phyloP scores from a whole-genome alignment of 2,329 filamentous ascomycete species.

The Sclerotinia borealis region DNA sequence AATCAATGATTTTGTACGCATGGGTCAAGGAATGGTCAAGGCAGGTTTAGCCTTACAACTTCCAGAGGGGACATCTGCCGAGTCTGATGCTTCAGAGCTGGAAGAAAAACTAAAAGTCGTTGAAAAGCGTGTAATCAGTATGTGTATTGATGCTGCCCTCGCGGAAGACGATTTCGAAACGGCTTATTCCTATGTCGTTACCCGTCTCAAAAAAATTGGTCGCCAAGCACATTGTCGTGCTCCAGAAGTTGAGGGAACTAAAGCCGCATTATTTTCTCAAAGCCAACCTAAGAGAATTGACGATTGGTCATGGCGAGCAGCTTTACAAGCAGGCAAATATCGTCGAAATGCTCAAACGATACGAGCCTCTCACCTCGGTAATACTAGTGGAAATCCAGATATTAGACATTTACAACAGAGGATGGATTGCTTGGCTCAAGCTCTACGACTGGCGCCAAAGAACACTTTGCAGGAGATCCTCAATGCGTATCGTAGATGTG shows the following conservation, averaged over 20 bases:
- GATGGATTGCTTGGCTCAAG: conserved; percentile 71
- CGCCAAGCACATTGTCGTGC: conserved; percentile 25
- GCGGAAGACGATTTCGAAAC: conserved; percentile 78
- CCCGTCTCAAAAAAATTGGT: conserved; percentile 48
- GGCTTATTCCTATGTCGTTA: conserved; percentile 77
- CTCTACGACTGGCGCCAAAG: conserved; percentile 66
- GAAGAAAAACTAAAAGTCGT: conserved; percentile 37
- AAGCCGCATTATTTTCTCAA: conserved; percentile 25
- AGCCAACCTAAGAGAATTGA: conserved; percentile 38
- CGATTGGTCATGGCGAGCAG: conserved; percentile 72
- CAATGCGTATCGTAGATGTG: conserved; percentile 67
- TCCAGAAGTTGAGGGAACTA: conserved; percentile 19
- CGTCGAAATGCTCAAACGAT: conserved; percentile 48
- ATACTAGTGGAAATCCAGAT: conserved; percentile 51
- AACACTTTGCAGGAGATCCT: conserved; percentile 68
- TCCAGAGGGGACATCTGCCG: conserved; percentile 8
- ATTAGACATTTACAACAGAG: conserved; percentile 73
- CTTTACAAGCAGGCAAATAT: conserved; percentile 72
- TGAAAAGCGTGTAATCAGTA: conserved; percentile 65
- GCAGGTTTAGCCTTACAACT: conserved; percentile 42
- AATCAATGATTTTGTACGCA: conserved; percentile 64
- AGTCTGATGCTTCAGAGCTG: conserved; percentile 14
- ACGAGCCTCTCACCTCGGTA: conserved; percentile 54
- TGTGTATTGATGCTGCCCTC: conserved; percentile 74
- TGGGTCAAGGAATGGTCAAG: conserved; percentile 60